phyloP scores from a whole-genome alignment of 805 yeast species.

The Zygosaccharomyces gambellarensis region DNA sequence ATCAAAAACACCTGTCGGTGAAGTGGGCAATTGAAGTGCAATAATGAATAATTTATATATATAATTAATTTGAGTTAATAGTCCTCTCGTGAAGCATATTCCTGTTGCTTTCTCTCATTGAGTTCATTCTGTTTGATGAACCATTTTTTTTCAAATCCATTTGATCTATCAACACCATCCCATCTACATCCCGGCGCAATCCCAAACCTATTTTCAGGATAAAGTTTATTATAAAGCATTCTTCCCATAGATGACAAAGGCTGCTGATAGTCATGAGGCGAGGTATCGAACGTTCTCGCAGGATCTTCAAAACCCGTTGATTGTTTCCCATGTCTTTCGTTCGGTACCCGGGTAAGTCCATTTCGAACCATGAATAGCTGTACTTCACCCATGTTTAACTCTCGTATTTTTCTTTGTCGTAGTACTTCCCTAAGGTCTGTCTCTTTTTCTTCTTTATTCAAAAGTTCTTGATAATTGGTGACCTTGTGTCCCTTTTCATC shows the following conservation, averaged over 20 bases:
- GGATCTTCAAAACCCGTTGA: slow-evolving; percentile 52
- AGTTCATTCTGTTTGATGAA: slow-evolving; percentile 41
- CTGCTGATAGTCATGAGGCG: slow-evolving; percentile 20
- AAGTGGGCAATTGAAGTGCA: background rate
- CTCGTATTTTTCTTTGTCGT: slow-evolving; percentile 35
- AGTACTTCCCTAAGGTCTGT: slow-evolving; percentile 29
- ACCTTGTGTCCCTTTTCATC: slow-evolving; percentile 56
- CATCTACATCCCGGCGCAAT: slow-evolving; percentile 77
- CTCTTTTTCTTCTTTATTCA: slow-evolving; percentile 25
- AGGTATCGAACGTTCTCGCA: slow-evolving; percentile 40
- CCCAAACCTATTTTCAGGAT: slow-evolving; percentile 66
- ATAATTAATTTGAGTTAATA: slow-evolving; percentile 15
- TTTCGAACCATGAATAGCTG: slow-evolving; percentile 31
- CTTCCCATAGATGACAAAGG: slow-evolving; percentile 41
- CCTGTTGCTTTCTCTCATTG: slow-evolving; percentile 31
- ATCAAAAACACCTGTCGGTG: background rate
- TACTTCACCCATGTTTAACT: slow-evolving; percentile 36
- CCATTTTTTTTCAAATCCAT: slow-evolving; percentile 73
- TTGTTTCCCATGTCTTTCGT: slow-evolving; percentile 12
- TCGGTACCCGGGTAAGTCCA: slow-evolving; percentile 25
- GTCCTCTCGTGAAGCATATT: slow-evolving; percentile 40
- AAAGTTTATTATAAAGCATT: slow-evolving; percentile 44
- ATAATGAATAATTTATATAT: background rate
- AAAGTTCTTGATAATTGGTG: slow-evolving; percentile 33
- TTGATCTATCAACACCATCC: slow-evolving; percentile 90